Percentiles rank a stretch among this genome's conserved stretches.
These are phyloP conservation scores for Pseudopithomyces chartarum DNA, from an alignment of 2,329 filamentous ascomycete genomes.

Conservation along the genomic window DNA sequence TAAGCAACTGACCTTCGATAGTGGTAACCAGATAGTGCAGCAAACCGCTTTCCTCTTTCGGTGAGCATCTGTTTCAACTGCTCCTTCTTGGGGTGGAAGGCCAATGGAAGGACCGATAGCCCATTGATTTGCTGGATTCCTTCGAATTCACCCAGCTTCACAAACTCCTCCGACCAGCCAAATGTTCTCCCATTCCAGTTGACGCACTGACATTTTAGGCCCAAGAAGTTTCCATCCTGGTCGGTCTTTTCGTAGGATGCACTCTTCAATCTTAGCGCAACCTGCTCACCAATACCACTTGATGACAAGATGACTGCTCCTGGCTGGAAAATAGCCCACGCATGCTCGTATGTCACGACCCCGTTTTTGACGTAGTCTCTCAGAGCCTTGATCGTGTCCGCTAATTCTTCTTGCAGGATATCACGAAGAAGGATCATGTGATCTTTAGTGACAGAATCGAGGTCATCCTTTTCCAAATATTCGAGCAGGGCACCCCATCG, in stretches of 20 bases:
- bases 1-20: constrained; percentile 22
- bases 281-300: constrained; percentile 27
- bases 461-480: constrained; percentile 16
- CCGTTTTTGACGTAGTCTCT: constrained; percentile 38
- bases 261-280: constrained; percentile 20
- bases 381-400: constrained; percentile 40
- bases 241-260: constrained; percentile 6
- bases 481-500: constrained; percentile 37
- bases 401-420: constrained; percentile 42
- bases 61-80: constrained; percentile 19
- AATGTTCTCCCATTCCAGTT: constrained; percentile 30
- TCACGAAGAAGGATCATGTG: constrained; percentile 43
- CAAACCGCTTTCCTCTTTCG: constrained; percentile 26
- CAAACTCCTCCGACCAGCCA: constrained; percentile 18
- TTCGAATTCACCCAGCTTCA: constrained; percentile 20
- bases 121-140: constrained; percentile 23
- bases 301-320: constrained; percentile 22
- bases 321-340: constrained; percentile 49
- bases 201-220: constrained; percentile 23
- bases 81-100: constrained; percentile 17
- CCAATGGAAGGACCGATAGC: constrained; percentile 20
- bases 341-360: constrained; percentile 44
- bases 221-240: constrained; percentile 6
- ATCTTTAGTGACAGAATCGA: constrained; percentile 33
- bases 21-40: constrained; percentile 24